Percentiles rank a stretch among this genome's conserved stretches.
phyloP scores from a whole-genome alignment of 768 basidiomycete species.

The Cytidiella melzeri region DNA sequence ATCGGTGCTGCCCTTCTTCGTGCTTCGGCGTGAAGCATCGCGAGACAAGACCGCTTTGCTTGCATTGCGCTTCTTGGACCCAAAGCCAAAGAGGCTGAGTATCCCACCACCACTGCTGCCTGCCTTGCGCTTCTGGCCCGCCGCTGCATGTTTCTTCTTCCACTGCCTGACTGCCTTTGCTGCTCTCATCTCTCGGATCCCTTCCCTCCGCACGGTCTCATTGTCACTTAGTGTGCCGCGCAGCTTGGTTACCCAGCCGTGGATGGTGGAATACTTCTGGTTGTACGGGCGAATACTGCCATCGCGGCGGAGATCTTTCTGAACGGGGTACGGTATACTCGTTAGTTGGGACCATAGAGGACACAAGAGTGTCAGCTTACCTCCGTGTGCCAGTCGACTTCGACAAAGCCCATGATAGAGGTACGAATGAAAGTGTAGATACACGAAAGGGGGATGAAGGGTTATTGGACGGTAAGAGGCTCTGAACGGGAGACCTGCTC shows the following conservation, averaged over 20 bases:
- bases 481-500: not conserved
- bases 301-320: slow-evolving; percentile 11
- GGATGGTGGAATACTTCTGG: slow-evolving; percentile 43
- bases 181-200: slow-evolving; percentile 65
- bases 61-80: slow-evolving; percentile 4
- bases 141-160: slow-evolving; percentile 24
- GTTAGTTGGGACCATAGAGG: no score
- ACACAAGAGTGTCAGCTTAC: no score
- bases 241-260: slow-evolving; percentile 78
- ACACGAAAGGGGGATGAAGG: not conserved
- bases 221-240: slow-evolving; percentile 64
- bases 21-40: slow-evolving; percentile 8
- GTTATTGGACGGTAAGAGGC: not conserved
- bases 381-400: not conserved
- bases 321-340: no score
- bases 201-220: slow-evolving; percentile 49
- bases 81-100: slow-evolving; percentile 23
- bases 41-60: slow-evolving; percentile 3
- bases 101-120: slow-evolving; percentile 17
- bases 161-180: slow-evolving; percentile 33
- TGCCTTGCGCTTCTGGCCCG: slow-evolving; percentile 15
- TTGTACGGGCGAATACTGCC: slow-evolving; percentile 25
- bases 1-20: slow-evolving; percentile 7
- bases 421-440: not conserved
- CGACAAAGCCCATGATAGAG: not conserved